Evolutionary conservation across 352 stramenopile species (phyloP).

Genomic region (Globisporangium spiculum): DNA sequence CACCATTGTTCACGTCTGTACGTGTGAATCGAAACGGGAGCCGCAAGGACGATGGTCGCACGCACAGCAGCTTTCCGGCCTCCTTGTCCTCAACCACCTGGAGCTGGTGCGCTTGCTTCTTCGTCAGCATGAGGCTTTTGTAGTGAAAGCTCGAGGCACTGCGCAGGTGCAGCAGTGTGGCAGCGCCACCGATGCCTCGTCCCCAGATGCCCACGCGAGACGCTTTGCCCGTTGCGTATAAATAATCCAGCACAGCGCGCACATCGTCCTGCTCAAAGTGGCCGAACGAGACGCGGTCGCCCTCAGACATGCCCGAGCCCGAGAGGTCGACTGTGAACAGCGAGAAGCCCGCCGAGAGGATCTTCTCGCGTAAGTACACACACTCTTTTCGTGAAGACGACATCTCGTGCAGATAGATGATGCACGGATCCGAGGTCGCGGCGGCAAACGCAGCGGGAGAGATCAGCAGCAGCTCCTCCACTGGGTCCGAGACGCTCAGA

Average conservation of each 20-base stretch:
- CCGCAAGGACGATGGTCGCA: constrained; percentile 33
- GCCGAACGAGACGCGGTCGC: constrained; percentile 65
- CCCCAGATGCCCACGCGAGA: constrained; percentile 65
- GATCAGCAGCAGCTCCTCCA: constrained; percentile 9
- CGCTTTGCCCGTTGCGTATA: constrained; percentile 58
- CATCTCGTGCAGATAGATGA: constrained; percentile 79
- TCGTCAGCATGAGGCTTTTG: constrained; percentile 42
- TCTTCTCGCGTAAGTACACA: constrained; percentile 52
- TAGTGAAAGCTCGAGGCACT: constrained; percentile 41
- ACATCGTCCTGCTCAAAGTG: constrained; percentile 71
- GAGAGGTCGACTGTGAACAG: constrained; percentile 75
- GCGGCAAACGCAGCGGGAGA: constrained; percentile 8
- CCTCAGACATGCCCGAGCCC: constrained; percentile 60
- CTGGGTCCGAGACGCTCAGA: constrained; percentile 4
- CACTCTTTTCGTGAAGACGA: constrained; percentile 77
- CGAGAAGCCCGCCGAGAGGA: constrained; percentile 62
- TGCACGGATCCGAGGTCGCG: constrained; percentile 35
- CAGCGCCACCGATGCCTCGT: constrained; percentile 54
- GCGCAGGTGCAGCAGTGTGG: constrained; percentile 53
- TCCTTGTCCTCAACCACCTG: constrained; percentile 46
- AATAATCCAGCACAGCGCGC: constrained; percentile 49
- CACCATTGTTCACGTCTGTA: constrained; percentile 52
- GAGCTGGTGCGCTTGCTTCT: constrained; percentile 32
- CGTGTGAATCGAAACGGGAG: constrained; percentile 56
- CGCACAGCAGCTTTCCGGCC: constrained; percentile 41